Conservation (phyloP, 2,329 filamentous ascomycete species). For the Verticillium dahliae region DNA sequence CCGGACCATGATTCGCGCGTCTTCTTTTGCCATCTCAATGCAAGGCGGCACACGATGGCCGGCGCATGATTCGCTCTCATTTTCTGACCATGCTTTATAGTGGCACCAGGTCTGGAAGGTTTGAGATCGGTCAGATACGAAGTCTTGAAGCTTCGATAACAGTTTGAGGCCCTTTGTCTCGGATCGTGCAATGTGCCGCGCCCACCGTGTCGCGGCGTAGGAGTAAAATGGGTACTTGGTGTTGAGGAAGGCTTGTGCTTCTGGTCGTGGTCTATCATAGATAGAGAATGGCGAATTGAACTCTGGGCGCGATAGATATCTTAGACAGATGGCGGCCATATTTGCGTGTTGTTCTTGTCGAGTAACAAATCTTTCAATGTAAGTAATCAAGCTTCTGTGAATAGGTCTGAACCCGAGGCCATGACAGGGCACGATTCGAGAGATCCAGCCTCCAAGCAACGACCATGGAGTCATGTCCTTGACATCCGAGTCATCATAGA, state of each 20-base stretch:
- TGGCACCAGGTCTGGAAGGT: constrained; percentile 12
- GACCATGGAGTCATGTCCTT: background rate
- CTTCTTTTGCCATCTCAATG: background rate
- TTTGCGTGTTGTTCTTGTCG: constrained; percentile 10
- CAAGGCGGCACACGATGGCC: background rate
- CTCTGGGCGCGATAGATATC: constrained; percentile 9
- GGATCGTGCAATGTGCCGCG: constrained; percentile 5
- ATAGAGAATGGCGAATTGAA: background rate
- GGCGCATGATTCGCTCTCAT: background rate
- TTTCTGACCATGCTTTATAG: background rate
- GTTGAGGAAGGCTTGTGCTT: background rate
- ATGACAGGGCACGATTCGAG: background rate
- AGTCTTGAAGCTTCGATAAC: constrained; percentile 5
- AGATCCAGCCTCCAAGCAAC: background rate
- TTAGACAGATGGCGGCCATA: constrained; percentile 13
- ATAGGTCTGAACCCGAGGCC: background rate
- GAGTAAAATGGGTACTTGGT: constrained; percentile 9
- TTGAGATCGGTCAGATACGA: constrained; percentile 8
- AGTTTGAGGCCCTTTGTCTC: constrained; percentile 5
- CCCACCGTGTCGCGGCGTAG: constrained; percentile 12
- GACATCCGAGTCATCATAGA: background rate
- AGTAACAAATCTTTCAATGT: background rate
- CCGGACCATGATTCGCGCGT: background rate
- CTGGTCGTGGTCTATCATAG: background rate
- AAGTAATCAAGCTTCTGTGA: background rate